Evolutionary conservation across 371 early-diverging fungal species (phyloP), one percentile per base, ranked within the genome.

Genomic region (Rhizopus sp.): DNA sequence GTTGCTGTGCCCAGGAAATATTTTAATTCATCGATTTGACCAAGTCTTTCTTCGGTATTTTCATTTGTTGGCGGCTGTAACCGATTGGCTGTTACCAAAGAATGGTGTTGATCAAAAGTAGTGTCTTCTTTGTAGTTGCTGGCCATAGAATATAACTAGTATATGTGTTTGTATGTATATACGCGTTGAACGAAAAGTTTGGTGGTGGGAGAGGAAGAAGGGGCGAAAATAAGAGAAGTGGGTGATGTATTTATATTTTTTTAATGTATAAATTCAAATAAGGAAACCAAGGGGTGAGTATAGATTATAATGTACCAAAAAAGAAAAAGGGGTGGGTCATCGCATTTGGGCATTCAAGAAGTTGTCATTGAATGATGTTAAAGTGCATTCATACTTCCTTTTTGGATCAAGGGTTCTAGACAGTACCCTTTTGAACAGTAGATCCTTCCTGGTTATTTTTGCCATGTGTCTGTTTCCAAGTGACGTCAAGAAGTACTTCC

Each of bases 1-100:
- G 86, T 83, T 0, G 87, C 87, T 44, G 80, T 86, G 4, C 79
- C 69, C 31, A 88, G 59, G 58, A 87, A 88, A 35, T 74, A 66
- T 55, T 80, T 78, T 7, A 87, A 60, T 10, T 81, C 66, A 42
- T 82, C 83, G 34, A 86, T 75, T 59, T 72, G 70, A 7, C 44
- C 56, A 46, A 79, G 32, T 16, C 79, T 64, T 51, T 63, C 54
- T 23, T 63, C 58, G 1, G 49, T 63, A 30, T 78, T 69, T 9
- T 69, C 59, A 40, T 70, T 58, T 4, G 66, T 70, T 4, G 69
- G 75, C 46, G 65, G 55, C 16, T 34, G 35, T 16, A 64, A 47
- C 32, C 55, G 55, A 46, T 50, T 42, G 16, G 50, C 37, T 23
- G 51, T 3, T 7, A 47, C 23, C 23, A 31, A 34, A 29, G 56